Conservation (phyloP, 306 rosid species). For the Elaeagnus macrophylla region DNA sequence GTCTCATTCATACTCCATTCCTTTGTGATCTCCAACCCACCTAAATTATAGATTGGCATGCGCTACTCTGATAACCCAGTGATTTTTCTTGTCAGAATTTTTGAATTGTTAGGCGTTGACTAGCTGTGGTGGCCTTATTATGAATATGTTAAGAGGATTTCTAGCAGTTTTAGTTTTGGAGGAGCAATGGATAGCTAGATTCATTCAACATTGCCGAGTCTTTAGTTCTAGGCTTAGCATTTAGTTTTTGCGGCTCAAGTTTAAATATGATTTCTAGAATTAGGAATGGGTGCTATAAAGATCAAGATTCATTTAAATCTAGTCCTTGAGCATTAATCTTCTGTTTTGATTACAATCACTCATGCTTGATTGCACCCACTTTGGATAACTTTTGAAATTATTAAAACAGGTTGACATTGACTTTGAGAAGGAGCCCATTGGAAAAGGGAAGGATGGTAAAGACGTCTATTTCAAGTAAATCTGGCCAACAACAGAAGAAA, state of each 20-base stretch:
- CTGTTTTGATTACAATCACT: not conserved
- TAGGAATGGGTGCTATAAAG: no score
- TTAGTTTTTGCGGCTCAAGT: not conserved
- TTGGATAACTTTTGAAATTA: slow-evolving; percentile 13
- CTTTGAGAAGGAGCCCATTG: slow-evolving; percentile 85
- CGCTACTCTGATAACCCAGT: not conserved
- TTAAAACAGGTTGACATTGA: slow-evolving; percentile 78
- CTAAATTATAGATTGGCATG: not conserved
- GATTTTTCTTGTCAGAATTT: no score
- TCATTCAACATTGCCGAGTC: not conserved
- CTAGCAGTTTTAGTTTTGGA: no score
- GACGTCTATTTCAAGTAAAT: slow-evolving; percentile 65
- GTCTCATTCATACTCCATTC: no score
- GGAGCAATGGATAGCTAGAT: not conserved
- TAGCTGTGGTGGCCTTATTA: not conserved
- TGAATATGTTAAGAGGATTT: not conserved
- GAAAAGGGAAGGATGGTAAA: slow-evolving; percentile 80
- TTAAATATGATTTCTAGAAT: not conserved
- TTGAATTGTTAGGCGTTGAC: not conserved
- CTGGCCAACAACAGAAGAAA: slow-evolving; percentile 87
- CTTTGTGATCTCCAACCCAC: not conserved
- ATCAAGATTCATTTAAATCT: not conserved
- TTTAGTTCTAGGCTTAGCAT: not conserved
- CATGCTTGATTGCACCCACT: not conserved
- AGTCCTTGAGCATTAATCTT: not conserved